Percentiles rank a stretch among this genome's conserved stretches.
Conservation (phyloP, 2,329 filamentous ascomycete genomes). For the Sclerotinia minor region DNA sequence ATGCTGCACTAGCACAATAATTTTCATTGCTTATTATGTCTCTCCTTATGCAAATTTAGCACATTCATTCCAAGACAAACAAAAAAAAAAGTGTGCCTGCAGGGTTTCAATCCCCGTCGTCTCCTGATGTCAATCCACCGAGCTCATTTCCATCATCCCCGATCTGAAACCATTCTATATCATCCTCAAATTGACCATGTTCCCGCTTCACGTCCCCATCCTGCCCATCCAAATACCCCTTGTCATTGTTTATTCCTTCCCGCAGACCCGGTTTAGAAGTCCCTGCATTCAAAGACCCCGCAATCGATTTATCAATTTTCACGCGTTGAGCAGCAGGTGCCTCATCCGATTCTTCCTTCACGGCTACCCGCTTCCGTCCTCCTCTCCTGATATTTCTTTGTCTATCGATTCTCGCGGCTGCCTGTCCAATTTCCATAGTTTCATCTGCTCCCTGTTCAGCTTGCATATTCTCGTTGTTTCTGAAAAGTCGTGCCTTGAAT, state of each 20-base stretch:
- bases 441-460: not conserved
- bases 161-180: not conserved
- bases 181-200: not conserved
- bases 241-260: not conserved
- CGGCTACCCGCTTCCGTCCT: not conserved
- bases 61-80: not conserved
- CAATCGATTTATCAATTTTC: not conserved
- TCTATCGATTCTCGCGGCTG: not conserved
- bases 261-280: not conserved
- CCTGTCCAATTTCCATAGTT: not conserved
- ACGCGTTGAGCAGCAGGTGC: not conserved
- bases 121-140: not conserved
- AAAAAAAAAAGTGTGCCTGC: not conserved
- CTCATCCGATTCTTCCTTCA: not conserved
- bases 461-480: not conserved
- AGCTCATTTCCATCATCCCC: not conserved
- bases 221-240: not conserved
- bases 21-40: not conserved
- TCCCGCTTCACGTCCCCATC: not conserved
- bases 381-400: not conserved
- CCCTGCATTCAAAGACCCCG: not conserved
- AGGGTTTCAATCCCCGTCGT: not conserved
- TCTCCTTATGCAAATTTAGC: not conserved
- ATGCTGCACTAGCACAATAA: not conserved
- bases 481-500: not conserved